phyloP scores from a whole-genome alignment of 352 stramenopile species.

The Phytophthora multivora region DNA sequence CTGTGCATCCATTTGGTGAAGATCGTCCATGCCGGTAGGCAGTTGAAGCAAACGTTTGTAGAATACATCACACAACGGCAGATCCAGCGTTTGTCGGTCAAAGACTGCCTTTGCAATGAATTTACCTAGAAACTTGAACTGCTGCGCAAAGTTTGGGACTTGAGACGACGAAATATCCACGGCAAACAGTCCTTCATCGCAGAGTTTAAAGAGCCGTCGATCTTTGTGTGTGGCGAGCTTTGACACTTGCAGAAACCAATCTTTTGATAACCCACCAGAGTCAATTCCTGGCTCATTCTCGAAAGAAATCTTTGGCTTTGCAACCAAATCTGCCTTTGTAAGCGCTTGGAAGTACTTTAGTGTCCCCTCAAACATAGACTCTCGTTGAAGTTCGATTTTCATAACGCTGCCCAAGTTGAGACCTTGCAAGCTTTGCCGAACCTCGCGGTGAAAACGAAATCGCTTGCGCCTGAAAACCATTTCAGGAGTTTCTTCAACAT shows the following conservation, averaged over 20 bases:
- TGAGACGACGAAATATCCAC: slow-evolving; percentile 45
- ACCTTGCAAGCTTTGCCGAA: slow-evolving; percentile 50
- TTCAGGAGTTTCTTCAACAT: slow-evolving; percentile 69
- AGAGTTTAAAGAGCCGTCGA: slow-evolving; percentile 55
- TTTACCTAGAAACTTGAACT: slow-evolving; percentile 77
- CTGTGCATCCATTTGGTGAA: slow-evolving; percentile 78
- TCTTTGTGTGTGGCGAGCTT: slow-evolving; percentile 42
- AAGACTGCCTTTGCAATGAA: slow-evolving; percentile 88
- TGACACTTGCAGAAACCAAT: slow-evolving; percentile 88
- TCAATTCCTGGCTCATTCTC: slow-evolving; percentile 87
- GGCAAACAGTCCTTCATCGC: slow-evolving; percentile 57
- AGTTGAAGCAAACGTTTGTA: slow-evolving; percentile 74
- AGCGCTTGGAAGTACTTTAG: slow-evolving; percentile 55
- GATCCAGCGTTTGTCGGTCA: slow-evolving; percentile 81
- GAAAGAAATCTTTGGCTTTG: slow-evolving; percentile 84
- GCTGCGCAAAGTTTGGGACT: slow-evolving; percentile 35
- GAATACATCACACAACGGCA: slow-evolving; percentile 76
- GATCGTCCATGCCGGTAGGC: slow-evolving; percentile 52
- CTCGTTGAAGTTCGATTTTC: slow-evolving; percentile 53
- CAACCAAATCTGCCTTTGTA: slow-evolving; percentile 51
- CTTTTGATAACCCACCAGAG: slow-evolving; percentile 87
- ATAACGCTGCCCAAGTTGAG: slow-evolving; percentile 40
- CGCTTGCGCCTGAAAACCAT: slow-evolving; percentile 87
- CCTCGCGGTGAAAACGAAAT: slow-evolving; percentile 83
- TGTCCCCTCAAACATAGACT: slow-evolving; percentile 76